Conservation (phyloP, 2,329 filamentous ascomycete genomes). For the Botrytis pseudocinerea region DNA sequence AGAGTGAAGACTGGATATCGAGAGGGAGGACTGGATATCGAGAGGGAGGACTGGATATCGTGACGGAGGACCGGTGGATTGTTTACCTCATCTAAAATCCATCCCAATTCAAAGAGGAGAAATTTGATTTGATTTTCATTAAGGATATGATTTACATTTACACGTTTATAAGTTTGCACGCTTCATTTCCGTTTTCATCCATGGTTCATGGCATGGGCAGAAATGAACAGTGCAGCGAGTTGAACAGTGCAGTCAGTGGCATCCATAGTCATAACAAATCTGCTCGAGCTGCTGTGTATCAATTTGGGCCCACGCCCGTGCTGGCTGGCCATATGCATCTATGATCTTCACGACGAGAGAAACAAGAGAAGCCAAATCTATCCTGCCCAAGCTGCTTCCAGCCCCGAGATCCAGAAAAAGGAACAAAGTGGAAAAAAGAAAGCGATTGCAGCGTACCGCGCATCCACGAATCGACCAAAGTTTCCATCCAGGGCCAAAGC, state of each 20-base stretch:
- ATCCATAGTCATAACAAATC: not conserved
- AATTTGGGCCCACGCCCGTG: not conserved
- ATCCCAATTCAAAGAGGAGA: not conserved
- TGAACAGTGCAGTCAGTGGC: not conserved
- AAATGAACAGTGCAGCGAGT: not conserved
- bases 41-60: not conserved
- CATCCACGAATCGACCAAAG: not conserved
- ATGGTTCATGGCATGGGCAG: constrained; percentile 6
- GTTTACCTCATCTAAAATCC: not conserved
- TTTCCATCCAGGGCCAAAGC: not conserved
- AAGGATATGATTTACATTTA: not conserved
- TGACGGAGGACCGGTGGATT: not conserved
- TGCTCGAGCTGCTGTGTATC: not conserved
- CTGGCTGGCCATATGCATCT: not conserved
- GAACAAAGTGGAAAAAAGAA: not conserved
- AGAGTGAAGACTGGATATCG: not conserved
- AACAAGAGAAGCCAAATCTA: not conserved
- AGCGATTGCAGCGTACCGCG: not conserved
- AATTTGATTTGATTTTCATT: not conserved
- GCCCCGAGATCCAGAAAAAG: not conserved
- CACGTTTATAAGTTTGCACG: not conserved
- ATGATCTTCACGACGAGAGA: not conserved
- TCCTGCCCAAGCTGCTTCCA: not conserved
- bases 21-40: not conserved
- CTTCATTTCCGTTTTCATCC: constrained; percentile 7